These are phyloP conservation scores for Leccinum fuscescens DNA, from an alignment of 1,284 basidiomycete genomes.

Conservation along the genomic window DNA sequence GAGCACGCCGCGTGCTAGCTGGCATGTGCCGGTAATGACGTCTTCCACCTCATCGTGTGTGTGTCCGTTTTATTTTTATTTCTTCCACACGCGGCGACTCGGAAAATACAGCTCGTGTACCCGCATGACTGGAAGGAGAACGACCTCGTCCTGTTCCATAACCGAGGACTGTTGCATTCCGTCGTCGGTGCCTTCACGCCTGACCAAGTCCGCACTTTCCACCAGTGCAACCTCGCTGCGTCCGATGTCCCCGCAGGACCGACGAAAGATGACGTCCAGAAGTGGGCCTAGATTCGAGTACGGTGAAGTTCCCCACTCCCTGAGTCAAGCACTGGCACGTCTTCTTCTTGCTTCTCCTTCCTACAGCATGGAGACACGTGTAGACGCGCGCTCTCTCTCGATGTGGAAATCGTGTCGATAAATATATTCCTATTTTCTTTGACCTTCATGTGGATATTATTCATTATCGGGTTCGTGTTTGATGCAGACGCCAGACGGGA, in stretches of 20 bases:
- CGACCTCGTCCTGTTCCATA: conserved; percentile 70
- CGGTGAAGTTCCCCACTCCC: background rate
- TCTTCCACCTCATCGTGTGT: background rate
- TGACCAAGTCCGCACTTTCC: conserved; percentile 64
- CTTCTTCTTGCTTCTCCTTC: background rate
- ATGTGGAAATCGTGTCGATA: background rate
- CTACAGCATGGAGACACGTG: background rate
- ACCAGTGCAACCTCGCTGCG: conserved; percentile 69
- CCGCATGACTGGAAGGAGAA: conserved; percentile 60
- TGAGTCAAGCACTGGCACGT: background rate
- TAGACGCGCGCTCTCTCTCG: background rate
- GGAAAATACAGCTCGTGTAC: conserved; percentile 43
- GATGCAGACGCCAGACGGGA: background rate
- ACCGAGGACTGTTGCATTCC: conserved; percentile 67
- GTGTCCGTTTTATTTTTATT: background rate
- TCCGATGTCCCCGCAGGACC: conserved; percentile 56
- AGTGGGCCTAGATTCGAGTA: conserved; percentile 36
- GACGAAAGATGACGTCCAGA: conserved; percentile 43
- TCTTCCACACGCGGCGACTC: background rate
- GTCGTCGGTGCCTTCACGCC: conserved; percentile 67
- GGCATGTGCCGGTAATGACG: background rate
- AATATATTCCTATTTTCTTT: background rate
- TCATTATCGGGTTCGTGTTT: background rate
- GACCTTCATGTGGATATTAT: background rate
- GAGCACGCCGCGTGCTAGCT: conserved; percentile 12